phyloP scores from a whole-genome alignment of 1,139 yeast species.

The Pichia norvegensis region DNA sequence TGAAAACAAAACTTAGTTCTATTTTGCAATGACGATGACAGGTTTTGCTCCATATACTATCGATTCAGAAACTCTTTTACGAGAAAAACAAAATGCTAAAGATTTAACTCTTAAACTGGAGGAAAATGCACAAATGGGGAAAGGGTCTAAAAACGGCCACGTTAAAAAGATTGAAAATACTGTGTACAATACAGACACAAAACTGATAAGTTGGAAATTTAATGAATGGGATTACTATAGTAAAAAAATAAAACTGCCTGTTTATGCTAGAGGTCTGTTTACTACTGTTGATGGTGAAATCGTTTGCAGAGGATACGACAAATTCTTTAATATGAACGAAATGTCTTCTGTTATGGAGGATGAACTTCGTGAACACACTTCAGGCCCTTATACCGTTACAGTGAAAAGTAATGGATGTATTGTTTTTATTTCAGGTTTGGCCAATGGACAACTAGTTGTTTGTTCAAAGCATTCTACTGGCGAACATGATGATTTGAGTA shows the following conservation, averaged over 20 bases:
- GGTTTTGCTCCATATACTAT: neutral
- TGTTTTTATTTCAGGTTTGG: conserved; percentile 68
- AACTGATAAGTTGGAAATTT: conserved; percentile 64
- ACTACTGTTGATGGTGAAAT: conserved; percentile 47
- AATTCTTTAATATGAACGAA: conserved; percentile 82
- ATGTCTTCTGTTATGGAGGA: conserved; percentile 44
- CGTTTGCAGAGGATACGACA: conserved; percentile 84
- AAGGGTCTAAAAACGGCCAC: conserved; percentile 19
- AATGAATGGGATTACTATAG: conserved; percentile 81
- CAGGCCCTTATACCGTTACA: conserved; percentile 76
- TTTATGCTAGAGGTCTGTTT: conserved; percentile 79
- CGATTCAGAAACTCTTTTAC: neutral
- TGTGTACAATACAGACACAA: conserved; percentile 26
- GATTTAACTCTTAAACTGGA: neutral
- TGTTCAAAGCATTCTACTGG: conserved; percentile 92
- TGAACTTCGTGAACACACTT: conserved; percentile 38
- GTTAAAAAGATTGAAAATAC: conserved; percentile 31
- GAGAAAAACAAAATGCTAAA: neutral
- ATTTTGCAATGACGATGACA: neutral
- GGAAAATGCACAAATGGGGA: conserved; percentile 2
- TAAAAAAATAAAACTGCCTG: conserved; percentile 49
- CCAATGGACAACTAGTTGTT: conserved; percentile 65
- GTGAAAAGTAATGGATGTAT: conserved; percentile 93
- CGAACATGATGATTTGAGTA: conserved; percentile 39
- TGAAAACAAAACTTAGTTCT: too few species aligned